phyloP scores from a whole-genome alignment of 139 green algal species.

The Asterochloris sp. region DNA sequence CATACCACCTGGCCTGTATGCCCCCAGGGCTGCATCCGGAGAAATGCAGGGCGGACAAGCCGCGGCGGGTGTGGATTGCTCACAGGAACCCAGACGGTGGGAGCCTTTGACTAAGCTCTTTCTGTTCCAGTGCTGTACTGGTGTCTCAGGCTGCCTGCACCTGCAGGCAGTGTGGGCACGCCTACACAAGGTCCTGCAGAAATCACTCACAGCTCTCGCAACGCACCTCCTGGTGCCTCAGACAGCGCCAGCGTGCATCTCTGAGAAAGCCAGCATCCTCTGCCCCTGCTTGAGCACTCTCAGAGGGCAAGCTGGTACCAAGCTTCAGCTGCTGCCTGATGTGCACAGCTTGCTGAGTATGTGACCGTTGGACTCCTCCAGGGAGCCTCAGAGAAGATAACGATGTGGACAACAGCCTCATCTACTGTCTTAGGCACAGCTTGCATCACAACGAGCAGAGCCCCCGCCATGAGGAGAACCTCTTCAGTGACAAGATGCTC shows the following conservation, averaged over 20 bases:
- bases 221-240: not conserved
- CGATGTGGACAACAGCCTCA: no score
- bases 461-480: no score
- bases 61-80: not conserved
- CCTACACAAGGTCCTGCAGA: no score
- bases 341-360: not conserved
- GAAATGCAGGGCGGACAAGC: slow-evolving; percentile 17
- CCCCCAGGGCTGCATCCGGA: slow-evolving; percentile 8
- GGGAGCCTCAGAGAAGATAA: no score
- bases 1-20: slow-evolving; percentile 52
- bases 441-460: no score
- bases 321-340: not conserved
- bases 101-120: not conserved
- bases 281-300: not conserved
- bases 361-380: no score
- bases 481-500: no score
- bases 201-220: not conserved
- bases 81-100: not conserved
- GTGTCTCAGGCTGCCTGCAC: not conserved
- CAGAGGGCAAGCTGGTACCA: not conserved
- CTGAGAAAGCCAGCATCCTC: not conserved
- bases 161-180: no score
- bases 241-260: not conserved
- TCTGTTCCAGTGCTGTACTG: not conserved
- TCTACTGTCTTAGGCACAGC: no score